Evolutionary conservation across 176 grass and related monocot genomes (phyloP), one percentile per base, ranked within the genome.

Genomic region (Oryza glaberrima): DNA sequence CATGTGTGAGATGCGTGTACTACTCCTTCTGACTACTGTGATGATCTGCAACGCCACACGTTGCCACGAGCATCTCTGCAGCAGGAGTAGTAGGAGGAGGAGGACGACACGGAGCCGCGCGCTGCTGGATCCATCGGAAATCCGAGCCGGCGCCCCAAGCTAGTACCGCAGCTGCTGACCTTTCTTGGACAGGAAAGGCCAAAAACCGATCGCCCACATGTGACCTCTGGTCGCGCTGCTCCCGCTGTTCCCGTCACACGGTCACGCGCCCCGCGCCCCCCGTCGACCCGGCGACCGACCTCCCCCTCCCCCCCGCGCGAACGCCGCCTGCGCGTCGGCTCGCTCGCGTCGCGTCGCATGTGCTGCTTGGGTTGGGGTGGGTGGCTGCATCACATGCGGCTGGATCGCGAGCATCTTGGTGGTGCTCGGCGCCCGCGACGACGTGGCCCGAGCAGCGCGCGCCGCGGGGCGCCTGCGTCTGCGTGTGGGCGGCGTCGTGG

Each of bases 171-270:
- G 35, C 35, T 40, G 35, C 35, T 40, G 48, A 46, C 82, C 40
- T 81, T 70, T 76, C 40, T 85, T 23, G 13, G 54, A 43, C 73
- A 77, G 72, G 43, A 82, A 19, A 82, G 78, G 78, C 25, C 54
- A 30, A 45, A 30, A 45, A 67, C 72, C 23, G 34, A 41, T 71
- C 1, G 40, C 7, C 72, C 83, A 86, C 78, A 82, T 90, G 88
- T 90, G 88, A 69, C 1, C 22, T 7, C 46, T 67, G 12, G 26
- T 26, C 11, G 81, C 51, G 19, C 30, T 82, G 80, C 44, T 36
- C 19, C 49, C 34, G 12, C 10, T 14, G 58, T 7, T 61, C 12
- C 14, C 70, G 17, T 28, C 61, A 48, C 34, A 63, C 32, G 47
- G 19, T 36, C 38, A 7, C 35, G 65, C 25, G 9, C 63, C 2